Conservation (phyloP, 805 yeast species). For the Kodamaea hsintzibuensis region DNA sequence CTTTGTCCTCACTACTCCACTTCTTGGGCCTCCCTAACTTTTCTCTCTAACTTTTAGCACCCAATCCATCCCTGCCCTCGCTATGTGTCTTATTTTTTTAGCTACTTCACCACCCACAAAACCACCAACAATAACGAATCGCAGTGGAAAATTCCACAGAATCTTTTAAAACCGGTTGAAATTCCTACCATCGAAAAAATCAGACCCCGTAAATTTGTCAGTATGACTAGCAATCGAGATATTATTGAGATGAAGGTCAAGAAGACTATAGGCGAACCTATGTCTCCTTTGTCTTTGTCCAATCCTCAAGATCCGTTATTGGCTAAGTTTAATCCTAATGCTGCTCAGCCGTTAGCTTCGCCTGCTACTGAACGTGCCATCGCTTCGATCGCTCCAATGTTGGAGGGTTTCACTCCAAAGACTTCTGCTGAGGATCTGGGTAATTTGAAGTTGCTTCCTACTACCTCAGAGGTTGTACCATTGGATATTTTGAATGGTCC, state of each 20-base stretch:
- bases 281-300: conserved; percentile 35
- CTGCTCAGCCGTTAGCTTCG: conserved; percentile 18
- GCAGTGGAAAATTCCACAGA: not conserved
- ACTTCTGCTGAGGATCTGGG: conserved; percentile 45
- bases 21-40: not conserved
- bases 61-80: not conserved
- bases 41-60: not conserved
- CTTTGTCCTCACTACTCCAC: not conserved
- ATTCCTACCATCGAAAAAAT: not conserved
- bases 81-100: not conserved
- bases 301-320: conserved; percentile 7
- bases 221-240: not conserved
- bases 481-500: not conserved
- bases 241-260: conserved; percentile 3
- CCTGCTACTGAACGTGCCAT: conserved; percentile 57
- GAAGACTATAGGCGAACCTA: conserved; percentile 25
- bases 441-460: not conserved
- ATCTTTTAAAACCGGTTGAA: not conserved
- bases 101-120: not conserved
- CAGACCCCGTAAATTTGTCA: not conserved
- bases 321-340: not conserved
- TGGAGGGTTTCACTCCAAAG: conserved; percentile 73
- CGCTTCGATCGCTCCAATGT: conserved; percentile 78
- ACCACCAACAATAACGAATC: not conserved
- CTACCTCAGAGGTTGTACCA: not conserved